Conservation (phyloP, 75 land plant genomes). For the Larix kaempferi region DNA sequence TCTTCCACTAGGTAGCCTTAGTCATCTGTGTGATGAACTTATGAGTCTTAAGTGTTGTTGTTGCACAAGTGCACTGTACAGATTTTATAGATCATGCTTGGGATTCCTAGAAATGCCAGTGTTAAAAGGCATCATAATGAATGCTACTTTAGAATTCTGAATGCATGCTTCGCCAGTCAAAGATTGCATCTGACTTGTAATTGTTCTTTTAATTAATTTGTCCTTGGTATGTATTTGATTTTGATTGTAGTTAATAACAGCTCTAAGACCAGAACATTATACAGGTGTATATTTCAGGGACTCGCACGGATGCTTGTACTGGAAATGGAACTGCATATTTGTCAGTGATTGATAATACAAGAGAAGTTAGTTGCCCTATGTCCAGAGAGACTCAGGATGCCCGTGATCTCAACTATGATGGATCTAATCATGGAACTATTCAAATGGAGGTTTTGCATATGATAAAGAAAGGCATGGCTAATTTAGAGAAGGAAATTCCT, state of each 20-base stretch:
- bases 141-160: neutral
- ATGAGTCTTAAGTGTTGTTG: neutral
- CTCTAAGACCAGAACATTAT: neutral
- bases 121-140: neutral
- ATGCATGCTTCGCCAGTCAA: neutral
- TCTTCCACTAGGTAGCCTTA: neutral
- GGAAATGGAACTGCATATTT: slow-evolving; percentile 10
- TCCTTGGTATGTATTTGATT: neutral
- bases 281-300: slow-evolving; percentile 17
- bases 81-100: neutral
- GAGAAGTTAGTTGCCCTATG: neutral
- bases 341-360: neutral
- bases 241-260: neutral
- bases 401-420: neutral
- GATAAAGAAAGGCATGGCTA: slow-evolving; percentile 15
- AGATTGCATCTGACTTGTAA: neutral
- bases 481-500: slow-evolving; percentile 26
- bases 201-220: neutral
- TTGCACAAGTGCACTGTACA: neutral
- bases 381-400: neutral
- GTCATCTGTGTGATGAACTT: neutral
- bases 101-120: neutral
- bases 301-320: slow-evolving; percentile 8
- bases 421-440: neutral
- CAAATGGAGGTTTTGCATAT: slow-evolving; percentile 14